Evolutionary conservation across 495 filamentous ascomycete genomes (phyloP).

Genomic region (Hypoxylon lenormandii): DNA sequence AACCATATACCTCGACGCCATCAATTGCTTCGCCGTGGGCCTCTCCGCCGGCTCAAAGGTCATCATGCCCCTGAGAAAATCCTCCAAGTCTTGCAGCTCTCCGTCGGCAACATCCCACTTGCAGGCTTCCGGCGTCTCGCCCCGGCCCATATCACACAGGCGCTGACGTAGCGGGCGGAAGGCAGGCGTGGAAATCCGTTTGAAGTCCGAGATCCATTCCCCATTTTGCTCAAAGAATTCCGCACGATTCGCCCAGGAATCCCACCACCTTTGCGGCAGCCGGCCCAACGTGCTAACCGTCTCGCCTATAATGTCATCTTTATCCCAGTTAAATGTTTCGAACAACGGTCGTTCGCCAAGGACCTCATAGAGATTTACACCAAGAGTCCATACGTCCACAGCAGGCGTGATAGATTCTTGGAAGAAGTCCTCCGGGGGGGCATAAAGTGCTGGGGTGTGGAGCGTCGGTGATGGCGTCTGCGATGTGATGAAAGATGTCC

Average conservation of each 20-base stretch:
- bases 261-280: conserved; percentile 52
- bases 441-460: conserved; percentile 45
- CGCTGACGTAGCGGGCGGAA: conserved; percentile 40
- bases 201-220: conserved; percentile 44
- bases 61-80: conserved; percentile 54
- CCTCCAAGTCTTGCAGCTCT: conserved; percentile 51
- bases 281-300: conserved; percentile 47
- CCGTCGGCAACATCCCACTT: conserved; percentile 49
- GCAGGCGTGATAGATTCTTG: conserved; percentile 46
- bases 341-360: conserved; percentile 51
- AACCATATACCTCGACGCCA: conserved; percentile 21
- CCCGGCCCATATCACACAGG: conserved; percentile 52
- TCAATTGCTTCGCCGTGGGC: conserved; percentile 49
- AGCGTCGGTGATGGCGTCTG: conserved; percentile 10
- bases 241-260: conserved; percentile 41
- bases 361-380: conserved; percentile 52
- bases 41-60: conserved; percentile 54
- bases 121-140: conserved; percentile 48
- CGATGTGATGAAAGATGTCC: conserved; percentile 11
- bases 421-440: conserved; percentile 50
- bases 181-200: conserved; percentile 41
- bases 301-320: conserved; percentile 48
- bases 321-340: conserved; percentile 33
- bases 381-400: conserved; percentile 53
- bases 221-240: conserved; percentile 43